Evolutionary conservation across 2,329 filamentous ascomycete species (phyloP).

Genomic region (Pseudocercospora ulei): DNA sequence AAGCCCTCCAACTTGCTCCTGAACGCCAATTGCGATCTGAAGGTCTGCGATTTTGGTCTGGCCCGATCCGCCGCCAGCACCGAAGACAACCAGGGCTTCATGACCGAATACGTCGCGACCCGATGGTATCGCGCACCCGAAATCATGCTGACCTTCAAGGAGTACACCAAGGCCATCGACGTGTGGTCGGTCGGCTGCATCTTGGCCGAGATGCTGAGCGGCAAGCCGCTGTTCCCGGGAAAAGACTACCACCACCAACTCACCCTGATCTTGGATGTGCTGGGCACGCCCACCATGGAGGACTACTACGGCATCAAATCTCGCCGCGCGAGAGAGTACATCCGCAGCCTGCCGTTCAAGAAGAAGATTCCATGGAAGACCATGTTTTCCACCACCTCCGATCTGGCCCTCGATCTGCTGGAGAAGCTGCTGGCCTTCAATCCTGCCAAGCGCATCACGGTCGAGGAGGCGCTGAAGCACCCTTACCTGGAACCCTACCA

Average conservation of each 20-base stretch:
- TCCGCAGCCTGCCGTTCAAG: conserved; percentile 95
- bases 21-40: conserved; percentile 97
- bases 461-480: conserved; percentile 93
- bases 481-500: conserved; percentile 98
- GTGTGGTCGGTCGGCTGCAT: conserved; percentile 99
- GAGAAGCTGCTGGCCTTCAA: conserved; percentile 97
- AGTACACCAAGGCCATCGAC: conserved; percentile 99
- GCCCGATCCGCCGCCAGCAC: conserved; percentile 87
- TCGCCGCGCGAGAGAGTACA: conserved; percentile 91
- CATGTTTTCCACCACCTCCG: conserved; percentile 98
- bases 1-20: conserved; percentile 95
- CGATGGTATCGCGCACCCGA: conserved; percentile 98
- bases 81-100: conserved; percentile 99
- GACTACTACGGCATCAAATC: conserved; percentile 99
- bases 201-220: conserved; percentile 95
- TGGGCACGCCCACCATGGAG: conserved; percentile 98
- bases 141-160: conserved; percentile 99
- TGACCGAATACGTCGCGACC: conserved; percentile 99
- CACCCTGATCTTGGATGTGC: conserved; percentile 90
- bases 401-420: conserved; percentile 81
- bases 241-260: conserved; percentile 99
- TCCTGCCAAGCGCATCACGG: conserved; percentile 94
- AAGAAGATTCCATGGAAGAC: conserved; percentile 98
- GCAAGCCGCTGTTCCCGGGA: conserved; percentile 93
- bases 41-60: conserved; percentile 97